These are phyloP conservation scores for Linnemannia zychae DNA, from an alignment of 192 early-diverging fungal species.

Conservation along the genomic window DNA sequence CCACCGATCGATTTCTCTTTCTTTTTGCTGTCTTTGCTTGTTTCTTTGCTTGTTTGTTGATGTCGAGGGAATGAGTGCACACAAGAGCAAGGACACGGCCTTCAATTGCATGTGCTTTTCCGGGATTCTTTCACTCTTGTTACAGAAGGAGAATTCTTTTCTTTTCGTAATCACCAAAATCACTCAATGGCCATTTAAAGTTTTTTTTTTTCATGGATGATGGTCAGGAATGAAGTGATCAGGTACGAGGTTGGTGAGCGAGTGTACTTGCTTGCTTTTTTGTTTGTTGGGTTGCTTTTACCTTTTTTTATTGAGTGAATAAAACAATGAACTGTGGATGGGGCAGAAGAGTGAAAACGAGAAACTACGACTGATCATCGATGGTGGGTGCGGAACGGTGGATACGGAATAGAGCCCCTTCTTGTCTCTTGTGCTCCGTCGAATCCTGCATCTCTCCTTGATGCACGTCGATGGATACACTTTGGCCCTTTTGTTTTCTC, in stretches of 20 bases:
- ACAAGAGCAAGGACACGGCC: neutral
- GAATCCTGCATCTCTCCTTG: neutral
- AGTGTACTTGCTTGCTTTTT: too few species aligned
- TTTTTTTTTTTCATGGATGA: neutral
- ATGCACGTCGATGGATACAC: neutral
- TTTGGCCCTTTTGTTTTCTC: slow-evolving; percentile 16
- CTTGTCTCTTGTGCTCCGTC: neutral
- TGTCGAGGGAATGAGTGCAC: neutral
- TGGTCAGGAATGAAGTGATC: too few species aligned
- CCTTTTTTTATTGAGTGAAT: too few species aligned
- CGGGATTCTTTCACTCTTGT: neutral
- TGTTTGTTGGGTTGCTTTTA: too few species aligned
- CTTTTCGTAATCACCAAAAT: neutral
- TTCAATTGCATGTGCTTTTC: slow-evolving; percentile 8
- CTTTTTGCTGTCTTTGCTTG: neutral
- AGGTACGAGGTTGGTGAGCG: too few species aligned
- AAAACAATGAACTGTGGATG: too few species aligned
- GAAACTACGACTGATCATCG: too few species aligned
- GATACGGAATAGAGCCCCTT: too few species aligned
- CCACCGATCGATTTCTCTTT: neutral
- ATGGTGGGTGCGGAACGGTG: too few species aligned
- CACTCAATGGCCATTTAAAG: neutral
- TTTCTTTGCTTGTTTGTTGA: neutral
- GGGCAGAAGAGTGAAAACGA: too few species aligned
- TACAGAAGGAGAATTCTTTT: neutral